Evolutionary conservation across 2,329 filamentous ascomycete species (phyloP).

Genomic region (Arthroderma sp.): DNA sequence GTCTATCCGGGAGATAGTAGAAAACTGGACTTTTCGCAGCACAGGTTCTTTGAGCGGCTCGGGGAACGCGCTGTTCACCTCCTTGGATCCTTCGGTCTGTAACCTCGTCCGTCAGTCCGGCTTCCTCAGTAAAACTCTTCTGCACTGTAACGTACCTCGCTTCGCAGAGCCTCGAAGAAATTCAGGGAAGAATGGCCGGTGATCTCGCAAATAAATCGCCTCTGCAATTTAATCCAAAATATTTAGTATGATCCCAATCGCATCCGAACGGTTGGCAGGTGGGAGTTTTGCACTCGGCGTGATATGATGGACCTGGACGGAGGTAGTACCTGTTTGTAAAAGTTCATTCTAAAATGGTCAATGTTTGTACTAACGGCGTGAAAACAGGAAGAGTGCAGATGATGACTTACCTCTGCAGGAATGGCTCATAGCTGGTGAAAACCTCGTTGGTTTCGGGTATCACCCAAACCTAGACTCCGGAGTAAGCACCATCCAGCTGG

Average conservation of each 20-base stretch:
- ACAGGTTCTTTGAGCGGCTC: constrained; percentile 84
- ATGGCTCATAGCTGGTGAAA: constrained; percentile 78
- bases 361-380: no score
- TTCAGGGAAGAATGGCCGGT: constrained; percentile 82
- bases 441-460: constrained; percentile 83
- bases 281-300: no score
- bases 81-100: constrained; percentile 64
- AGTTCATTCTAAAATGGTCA: constrained; percentile 56
- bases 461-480: constrained; percentile 60
- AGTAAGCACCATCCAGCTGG: no score
- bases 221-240: constrained; percentile 34
- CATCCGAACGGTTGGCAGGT: background rate
- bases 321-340: constrained; percentile 65
- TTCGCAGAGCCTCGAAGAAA: constrained; percentile 84
- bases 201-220: constrained; percentile 87
- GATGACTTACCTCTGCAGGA: constrained; percentile 59
- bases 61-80: constrained; percentile 85
- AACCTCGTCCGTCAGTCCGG: background rate
- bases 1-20: constrained; percentile 77
- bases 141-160: constrained; percentile 53
- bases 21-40: constrained; percentile 80
- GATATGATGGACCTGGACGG: background rate
- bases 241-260: background rate
- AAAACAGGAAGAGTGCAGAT: background rate
- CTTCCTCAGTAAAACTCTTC: no score